phyloP scores from a whole-genome alignment of 345 rosid species.

The Eucalyptus viminalis region DNA sequence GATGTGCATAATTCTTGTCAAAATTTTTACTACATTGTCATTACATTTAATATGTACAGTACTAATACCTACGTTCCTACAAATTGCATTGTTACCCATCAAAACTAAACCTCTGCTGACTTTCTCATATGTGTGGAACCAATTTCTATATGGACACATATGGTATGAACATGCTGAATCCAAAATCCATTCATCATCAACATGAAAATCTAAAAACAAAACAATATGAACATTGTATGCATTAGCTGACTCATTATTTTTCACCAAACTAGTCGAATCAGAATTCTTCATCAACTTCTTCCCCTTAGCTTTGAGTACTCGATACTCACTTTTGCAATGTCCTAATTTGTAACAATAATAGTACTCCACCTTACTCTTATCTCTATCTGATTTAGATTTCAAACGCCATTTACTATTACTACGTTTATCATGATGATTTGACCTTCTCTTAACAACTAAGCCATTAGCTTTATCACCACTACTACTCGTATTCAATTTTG shows the following conservation, averaged over 20 bases:
- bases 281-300: neutral
- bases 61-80: neutral
- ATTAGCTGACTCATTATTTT: neutral
- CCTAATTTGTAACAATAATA: neutral
- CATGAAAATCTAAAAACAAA: accelerated
- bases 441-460: neutral
- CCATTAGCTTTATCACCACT: neutral
- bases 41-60: too few relatives aligned
- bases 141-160: neutral
- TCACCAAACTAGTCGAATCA: neutral
- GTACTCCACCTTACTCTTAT: neutral
- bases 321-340: neutral
- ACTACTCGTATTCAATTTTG: accelerated
- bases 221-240: neutral
- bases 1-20: neutral
- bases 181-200: too few relatives aligned
- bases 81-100: neutral
- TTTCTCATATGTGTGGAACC: neutral
- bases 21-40: neutral
- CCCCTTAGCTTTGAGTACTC: neutral
- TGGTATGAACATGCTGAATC: neutral
- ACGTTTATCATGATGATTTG: neutral
- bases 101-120: neutral
- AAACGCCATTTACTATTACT: accelerated
- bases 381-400: accelerated